Percentiles rank a stretch among this genome's conserved stretches.
Conservation (phyloP, 352 stramenopile genomes). For the Thalassiosira pacifica region DNA sequence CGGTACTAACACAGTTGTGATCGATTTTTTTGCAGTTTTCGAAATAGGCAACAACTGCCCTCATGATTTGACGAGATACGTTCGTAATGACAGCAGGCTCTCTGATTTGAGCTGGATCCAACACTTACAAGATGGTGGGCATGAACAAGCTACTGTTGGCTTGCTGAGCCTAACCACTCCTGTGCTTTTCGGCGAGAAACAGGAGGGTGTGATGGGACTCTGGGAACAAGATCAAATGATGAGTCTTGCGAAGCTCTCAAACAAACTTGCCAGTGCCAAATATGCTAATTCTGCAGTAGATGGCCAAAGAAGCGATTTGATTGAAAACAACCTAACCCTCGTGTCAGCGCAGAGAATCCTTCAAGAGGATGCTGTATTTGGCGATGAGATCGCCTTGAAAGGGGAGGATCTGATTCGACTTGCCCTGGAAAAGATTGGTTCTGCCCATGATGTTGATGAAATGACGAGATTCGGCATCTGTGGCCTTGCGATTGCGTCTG, state of each 20-base stretch:
- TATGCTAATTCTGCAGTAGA: not conserved
- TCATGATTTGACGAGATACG: slow-evolving; percentile 37
- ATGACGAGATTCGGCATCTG: slow-evolving; percentile 35
- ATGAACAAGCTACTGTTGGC: slow-evolving; percentile 32
- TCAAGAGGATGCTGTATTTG: slow-evolving; percentile 28
- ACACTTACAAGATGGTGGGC: slow-evolving; percentile 30
- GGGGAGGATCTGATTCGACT: slow-evolving; percentile 39
- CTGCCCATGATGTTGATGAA: slow-evolving; percentile 32
- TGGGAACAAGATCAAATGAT: slow-evolving; percentile 57
- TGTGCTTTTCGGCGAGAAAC: slow-evolving; percentile 6
- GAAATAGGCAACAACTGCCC: slow-evolving; percentile 55
- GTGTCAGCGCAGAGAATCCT: slow-evolving; percentile 43
- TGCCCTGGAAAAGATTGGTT: slow-evolving; percentile 47
- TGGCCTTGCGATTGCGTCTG: slow-evolving; percentile 41
- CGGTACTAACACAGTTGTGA: too few species aligned
- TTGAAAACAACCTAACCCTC: slow-evolving; percentile 48
- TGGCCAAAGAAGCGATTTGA: slow-evolving; percentile 16
- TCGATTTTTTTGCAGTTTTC: slow-evolving; percentile 41
- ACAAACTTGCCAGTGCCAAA: slow-evolving; percentile 38
- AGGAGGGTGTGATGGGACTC: slow-evolving; percentile 19
- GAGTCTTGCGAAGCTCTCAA: slow-evolving; percentile 55
- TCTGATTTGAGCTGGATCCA: slow-evolving; percentile 49
- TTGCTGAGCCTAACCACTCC: slow-evolving; percentile 29
- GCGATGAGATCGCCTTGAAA: slow-evolving; percentile 25
- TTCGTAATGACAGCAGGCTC: slow-evolving; percentile 41